Evolutionary conservation across 371 early-diverging fungal species (phyloP).

Genomic region (Circinella minor): DNA sequence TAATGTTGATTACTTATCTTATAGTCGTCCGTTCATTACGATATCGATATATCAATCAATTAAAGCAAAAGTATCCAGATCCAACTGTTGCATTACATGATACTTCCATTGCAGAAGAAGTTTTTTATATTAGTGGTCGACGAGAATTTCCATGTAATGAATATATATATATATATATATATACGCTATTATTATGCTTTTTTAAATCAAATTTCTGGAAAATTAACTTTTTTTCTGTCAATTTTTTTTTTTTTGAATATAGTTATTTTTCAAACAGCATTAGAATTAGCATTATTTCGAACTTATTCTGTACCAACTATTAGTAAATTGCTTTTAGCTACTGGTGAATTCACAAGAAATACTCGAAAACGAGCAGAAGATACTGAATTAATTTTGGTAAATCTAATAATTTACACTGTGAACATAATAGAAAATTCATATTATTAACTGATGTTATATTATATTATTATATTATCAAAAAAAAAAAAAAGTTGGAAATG

Average conservation of each 20-base stretch:
- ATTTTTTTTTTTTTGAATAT: background rate
- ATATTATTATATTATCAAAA: background rate
- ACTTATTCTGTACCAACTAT: constrained; percentile 57
- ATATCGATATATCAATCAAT: constrained; percentile 31
- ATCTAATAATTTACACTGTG: background rate
- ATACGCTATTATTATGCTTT: no score
- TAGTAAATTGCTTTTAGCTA: constrained; percentile 49
- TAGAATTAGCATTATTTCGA: constrained; percentile 56
- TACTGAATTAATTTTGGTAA: constrained; percentile 45
- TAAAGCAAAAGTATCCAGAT: constrained; percentile 53
- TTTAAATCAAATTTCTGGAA: no score
- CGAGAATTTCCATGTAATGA: constrained; percentile 46
- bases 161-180: no score
- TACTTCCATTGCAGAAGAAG: constrained; percentile 43
- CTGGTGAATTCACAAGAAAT: constrained; percentile 43
- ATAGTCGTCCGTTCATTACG: constrained; percentile 40
- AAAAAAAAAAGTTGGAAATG: background rate
- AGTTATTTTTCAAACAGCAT: constrained; percentile 13
- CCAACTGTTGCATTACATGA: constrained; percentile 42
- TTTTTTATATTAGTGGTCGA: constrained; percentile 30
- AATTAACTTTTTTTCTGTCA: background rate
- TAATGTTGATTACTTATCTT: constrained; percentile 28
- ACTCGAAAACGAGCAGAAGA: constrained; percentile 54
- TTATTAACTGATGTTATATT: background rate
- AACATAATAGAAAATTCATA: background rate